These are phyloP conservation scores for Bothriochloa decipiens DNA, from an alignment of 176 grass and related monocot species.

Conservation along the genomic window DNA sequence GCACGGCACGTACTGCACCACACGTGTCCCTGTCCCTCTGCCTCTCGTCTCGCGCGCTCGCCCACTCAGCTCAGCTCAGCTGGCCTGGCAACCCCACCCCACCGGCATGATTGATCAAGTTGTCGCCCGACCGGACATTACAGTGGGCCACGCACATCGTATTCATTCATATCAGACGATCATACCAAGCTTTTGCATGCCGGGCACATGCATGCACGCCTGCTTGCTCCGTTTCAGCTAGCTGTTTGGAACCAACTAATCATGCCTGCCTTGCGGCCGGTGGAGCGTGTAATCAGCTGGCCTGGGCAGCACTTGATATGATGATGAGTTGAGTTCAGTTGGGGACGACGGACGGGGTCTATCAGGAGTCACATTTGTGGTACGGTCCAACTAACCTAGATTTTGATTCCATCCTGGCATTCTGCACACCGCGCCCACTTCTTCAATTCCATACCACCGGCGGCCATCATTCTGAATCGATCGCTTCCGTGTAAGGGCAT, in stretches of 20 bases:
- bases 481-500: no score
- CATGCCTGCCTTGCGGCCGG: background rate
- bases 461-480: no score
- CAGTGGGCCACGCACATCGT: no score
- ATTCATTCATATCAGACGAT: no score
- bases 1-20: background rate
- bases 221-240: background rate
- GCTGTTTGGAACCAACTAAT: background rate
- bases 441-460: no score
- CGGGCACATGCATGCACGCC: background rate
- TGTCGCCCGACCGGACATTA: background rate
- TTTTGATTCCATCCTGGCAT: background rate
- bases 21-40: background rate
- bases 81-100: background rate
- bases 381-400: conserved; percentile 25
- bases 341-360: background rate
- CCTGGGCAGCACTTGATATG: background rate
- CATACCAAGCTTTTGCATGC: background rate
- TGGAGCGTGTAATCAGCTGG: background rate
- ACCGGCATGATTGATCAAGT: background rate
- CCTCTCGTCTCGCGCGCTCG: background rate
- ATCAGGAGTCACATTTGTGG: conserved; percentile 18
- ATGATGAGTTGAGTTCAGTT: background rate
- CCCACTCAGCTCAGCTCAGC: background rate
- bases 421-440: no score